Conservation (phyloP, 2,329 filamentous ascomycete genomes). For the Rhynchosporium graminicola region DNA sequence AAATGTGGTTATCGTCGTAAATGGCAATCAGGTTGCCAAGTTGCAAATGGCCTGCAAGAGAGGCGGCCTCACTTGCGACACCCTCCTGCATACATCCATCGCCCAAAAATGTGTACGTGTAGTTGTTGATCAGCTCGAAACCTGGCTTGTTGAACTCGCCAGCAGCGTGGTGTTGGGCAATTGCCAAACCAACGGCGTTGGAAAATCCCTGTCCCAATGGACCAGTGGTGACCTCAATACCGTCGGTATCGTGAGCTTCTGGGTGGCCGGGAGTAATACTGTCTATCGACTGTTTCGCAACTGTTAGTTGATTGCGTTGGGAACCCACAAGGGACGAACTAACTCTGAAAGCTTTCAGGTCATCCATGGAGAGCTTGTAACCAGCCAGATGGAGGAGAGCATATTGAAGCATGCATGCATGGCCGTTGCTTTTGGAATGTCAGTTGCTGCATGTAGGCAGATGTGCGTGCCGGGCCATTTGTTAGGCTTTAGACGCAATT, state of each 20-base stretch:
- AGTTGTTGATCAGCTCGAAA: conserved; percentile 89
- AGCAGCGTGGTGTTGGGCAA: conserved; percentile 89
- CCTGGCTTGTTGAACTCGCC: conserved; percentile 96
- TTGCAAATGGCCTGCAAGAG: conserved; percentile 92
- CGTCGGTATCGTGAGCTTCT: conserved; percentile 93
- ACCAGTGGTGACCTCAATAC: conserved; percentile 96
- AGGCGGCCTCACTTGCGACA: conserved; percentile 89
- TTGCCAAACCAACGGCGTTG: conserved; percentile 97
- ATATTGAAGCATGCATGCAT: conserved; percentile 99
- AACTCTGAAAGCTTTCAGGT: conserved; percentile 96
- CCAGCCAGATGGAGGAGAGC: conserved; percentile 95
- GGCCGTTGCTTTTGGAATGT: conserved; percentile 74
- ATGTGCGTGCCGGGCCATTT: background rate
- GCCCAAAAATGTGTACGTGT: conserved; percentile 96
- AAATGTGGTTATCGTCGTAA: conserved; percentile 99
- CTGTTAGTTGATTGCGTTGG: background rate
- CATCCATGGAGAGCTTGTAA: conserved; percentile 82
- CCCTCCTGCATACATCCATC: conserved; percentile 99
- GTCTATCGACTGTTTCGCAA: conserved; percentile 50
- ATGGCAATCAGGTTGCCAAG: conserved; percentile 95
- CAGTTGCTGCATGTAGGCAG: background rate
- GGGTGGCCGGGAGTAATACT: conserved; percentile 93
- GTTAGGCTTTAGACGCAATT: too few relatives aligned
- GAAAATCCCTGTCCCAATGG: conserved; percentile 96
- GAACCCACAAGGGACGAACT: conserved; percentile 41